phyloP scores from a whole-genome alignment of 164 flowering plant genomes.

The Vitis cinerea region DNA sequence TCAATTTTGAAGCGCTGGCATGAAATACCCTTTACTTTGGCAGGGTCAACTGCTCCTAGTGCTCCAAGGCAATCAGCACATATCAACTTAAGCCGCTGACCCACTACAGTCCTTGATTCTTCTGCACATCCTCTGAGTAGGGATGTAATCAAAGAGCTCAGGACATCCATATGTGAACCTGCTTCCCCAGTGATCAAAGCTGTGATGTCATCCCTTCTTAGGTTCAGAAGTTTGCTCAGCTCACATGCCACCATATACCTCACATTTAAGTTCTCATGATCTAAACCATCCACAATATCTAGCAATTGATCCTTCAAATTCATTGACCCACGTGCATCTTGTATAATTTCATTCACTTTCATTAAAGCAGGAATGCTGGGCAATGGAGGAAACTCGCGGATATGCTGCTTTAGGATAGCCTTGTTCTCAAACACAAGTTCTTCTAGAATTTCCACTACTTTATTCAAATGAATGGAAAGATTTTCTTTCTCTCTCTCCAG shows the following conservation, averaged over 20 bases:
- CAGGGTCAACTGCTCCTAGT: constrained; percentile 97
- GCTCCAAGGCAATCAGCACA: constrained; percentile 99
- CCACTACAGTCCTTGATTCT: constrained; percentile 86
- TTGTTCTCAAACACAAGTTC: constrained; percentile 82
- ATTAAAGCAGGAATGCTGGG: constrained; percentile 68
- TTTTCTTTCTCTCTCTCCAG: constrained; percentile 72
- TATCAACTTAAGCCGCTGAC: constrained; percentile 82
- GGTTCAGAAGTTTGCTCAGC: constrained; percentile 71
- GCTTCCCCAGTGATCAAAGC: constrained; percentile 63
- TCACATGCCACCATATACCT: constrained; percentile 97
- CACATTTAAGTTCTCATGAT: constrained; percentile 96
- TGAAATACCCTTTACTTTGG: constrained; percentile 68
- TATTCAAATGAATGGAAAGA: constrained; percentile 53
- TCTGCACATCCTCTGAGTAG: constrained; percentile 95
- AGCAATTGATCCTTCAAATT: constrained; percentile 80
- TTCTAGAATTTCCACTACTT: constrained; percentile 82
- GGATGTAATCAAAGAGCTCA: constrained; percentile 81
- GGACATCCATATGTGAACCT: constrained; percentile 60
- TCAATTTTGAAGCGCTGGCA: constrained; percentile 88
- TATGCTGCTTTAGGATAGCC: constrained; percentile 62
- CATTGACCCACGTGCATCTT: constrained; percentile 85
- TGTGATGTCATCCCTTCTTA: constrained; percentile 63
- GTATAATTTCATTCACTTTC: constrained; percentile 74
- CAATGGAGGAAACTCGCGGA: constrained; percentile 84
- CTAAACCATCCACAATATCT: constrained; percentile 78